Base-by-base conservation (phyloP, 2,329 filamentous ascomycete species). In the Aureobasidium zeae region DNA sequence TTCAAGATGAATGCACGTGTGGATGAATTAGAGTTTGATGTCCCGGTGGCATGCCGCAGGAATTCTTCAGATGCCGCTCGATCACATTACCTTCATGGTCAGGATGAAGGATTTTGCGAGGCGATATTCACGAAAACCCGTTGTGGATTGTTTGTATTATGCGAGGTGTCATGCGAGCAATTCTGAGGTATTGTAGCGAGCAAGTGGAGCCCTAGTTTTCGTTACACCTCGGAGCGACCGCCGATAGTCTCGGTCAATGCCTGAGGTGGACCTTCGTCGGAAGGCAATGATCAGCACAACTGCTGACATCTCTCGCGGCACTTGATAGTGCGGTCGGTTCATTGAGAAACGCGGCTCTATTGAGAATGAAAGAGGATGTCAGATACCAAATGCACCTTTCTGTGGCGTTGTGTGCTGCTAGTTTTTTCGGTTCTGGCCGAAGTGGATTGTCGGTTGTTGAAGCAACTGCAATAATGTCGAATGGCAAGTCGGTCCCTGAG, bases 261-360 rank as follows among this genome's bases (percentile, higher is more conserved):
- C 36, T 16, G 13, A 21, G n/a, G 12, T 30, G 36, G 13, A 15
- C n/a, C 22, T 10, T 36, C 10, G 20, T 25, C 17, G 15, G 24
- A n/a, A 38, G 24, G 10, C 31, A 13, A 24, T 16, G 26, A 39
- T 39, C 36, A 39, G 12, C 26, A 30, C 21, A 12, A 8, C 36
- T 24, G 36, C 36, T 29, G 17, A 39, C 30, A 12, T 36, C 26
- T 11, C 29, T 13, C 8, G 12, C 36, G 36, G 36, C 26, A 39
- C 25, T 39, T 26, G n/a, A 39, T 17, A 30, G 13, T 39, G 36
- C 36, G 19, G 36, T 30, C 36, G 21, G 22, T 10, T 30, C n/a
- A 13, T 26, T 28, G 22, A 25, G 22, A 22, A 4, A 11, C 8
- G 24, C 12, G 24, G 21, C 16, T 17, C 24, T 38, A n/a, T 16